phyloP scores from a whole-genome alignment of 1,284 basidiomycete genomes.

The Austroboletus sp. region DNA sequence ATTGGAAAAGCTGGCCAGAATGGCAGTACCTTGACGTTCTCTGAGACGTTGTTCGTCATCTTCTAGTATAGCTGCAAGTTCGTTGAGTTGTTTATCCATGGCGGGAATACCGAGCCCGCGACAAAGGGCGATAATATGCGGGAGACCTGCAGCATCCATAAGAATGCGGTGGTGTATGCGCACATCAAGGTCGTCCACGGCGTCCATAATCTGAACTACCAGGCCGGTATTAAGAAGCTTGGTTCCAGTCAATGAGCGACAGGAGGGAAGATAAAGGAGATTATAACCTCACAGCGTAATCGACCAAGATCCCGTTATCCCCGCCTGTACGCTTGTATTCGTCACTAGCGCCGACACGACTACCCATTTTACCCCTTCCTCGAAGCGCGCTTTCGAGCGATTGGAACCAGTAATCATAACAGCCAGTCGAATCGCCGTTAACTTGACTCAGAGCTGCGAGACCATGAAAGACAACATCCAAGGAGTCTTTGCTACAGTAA shows the following conservation, averaged over 20 bases:
- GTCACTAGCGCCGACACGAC: slow-evolving; percentile 87
- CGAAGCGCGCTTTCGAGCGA: slow-evolving; percentile 72
- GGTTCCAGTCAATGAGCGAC: slow-evolving; percentile 15
- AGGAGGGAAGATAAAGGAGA: slow-evolving; percentile 2
- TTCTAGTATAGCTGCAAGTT: slow-evolving; percentile 63
- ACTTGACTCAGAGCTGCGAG: slow-evolving; percentile 60
- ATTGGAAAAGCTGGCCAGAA: slow-evolving; percentile 72
- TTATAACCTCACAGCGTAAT: slow-evolving; percentile 67
- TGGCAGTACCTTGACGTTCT: slow-evolving; percentile 71
- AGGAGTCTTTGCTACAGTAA: slow-evolving; percentile 52
- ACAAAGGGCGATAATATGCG: slow-evolving; percentile 69
- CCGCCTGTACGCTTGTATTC: slow-evolving; percentile 69
- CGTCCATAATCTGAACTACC: slow-evolving; percentile 58
- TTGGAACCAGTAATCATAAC: slow-evolving; percentile 87
- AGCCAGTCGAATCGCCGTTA: slow-evolving; percentile 54
- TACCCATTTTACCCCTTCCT: slow-evolving; percentile 92
- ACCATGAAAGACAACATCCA: slow-evolving; percentile 54
- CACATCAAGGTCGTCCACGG: slow-evolving; percentile 70
- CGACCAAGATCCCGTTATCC: slow-evolving; percentile 63
- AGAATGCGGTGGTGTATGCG: slow-evolving; percentile 80
- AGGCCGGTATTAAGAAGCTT: slow-evolving; percentile 67
- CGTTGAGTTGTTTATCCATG: slow-evolving; percentile 65
- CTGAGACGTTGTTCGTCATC: slow-evolving; percentile 76
- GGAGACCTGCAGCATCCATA: slow-evolving; percentile 84
- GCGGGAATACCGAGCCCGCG: slow-evolving; percentile 56